Base-by-base conservation (phyloP, 257 asterid species). In the Hygrophila difformis region DNA sequence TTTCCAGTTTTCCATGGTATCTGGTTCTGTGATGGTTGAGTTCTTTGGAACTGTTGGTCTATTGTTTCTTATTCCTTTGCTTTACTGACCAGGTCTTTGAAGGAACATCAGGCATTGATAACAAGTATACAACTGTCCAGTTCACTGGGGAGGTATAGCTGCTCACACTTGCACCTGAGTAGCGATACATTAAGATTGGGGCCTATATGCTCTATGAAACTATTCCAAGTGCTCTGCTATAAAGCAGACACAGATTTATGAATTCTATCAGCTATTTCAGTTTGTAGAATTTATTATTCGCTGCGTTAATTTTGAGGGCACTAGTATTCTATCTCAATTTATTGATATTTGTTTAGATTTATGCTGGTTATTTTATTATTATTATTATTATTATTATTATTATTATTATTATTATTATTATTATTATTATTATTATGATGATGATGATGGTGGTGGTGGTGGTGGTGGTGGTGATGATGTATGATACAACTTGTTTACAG, bases 21-120 rank as follows among this genome's bases (percentile, higher is more conserved):
- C 26, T 3, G 4, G 24, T 13, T 9, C 22, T 28, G 11, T 44
- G 12, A 29, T 19, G 29, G 43, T 20, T 28, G 60, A 48, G 23
- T 15, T 49, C 15, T 60, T 36, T 26, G 18, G 22, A 21, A 35
- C 28, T 38, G 45, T 43, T 17, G 31, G 34, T 55, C 39, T 20
- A 14, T 22, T 39, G 16, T 39, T 29, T 43, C 34, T 45, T 17
- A 45, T 26, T 20, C 43, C 41, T 31, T 41, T 59, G 48, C 38
- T 48, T n/a, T 34, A 41, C 26, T 39, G 46, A 52, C 48, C 69
- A 89, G 94, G 96, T 82, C 44, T 82, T 84, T 60, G 97, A 88
- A 73, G 94, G 94, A 70, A 87, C 97, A 14, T 87, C 97, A 47
- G 97, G 97, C 68, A 79, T 89, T 39, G 94, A 88, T 68, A 88